phyloP scores from a whole-genome alignment of 371 early-diverging fungal genomes.

The Choanephora cucurbitarum region DNA sequence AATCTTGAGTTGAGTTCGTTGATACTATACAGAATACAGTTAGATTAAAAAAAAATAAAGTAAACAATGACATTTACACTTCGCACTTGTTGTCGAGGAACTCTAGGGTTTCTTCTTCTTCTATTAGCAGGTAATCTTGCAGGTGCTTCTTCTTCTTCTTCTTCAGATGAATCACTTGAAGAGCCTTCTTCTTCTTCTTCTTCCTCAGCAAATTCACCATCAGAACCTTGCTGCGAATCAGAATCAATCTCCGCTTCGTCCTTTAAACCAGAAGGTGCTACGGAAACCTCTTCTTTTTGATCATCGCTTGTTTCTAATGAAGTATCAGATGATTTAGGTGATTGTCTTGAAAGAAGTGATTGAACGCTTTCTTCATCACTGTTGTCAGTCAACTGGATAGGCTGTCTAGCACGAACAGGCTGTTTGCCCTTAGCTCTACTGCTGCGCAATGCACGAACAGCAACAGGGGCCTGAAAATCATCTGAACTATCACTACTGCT shows the following conservation, averaged over 20 bases:
- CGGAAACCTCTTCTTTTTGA: not conserved
- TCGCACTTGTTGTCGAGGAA: not conserved
- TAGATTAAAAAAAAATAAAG: not conserved
- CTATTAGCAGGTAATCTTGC: not conserved
- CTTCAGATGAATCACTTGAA: not conserved
- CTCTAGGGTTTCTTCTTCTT: not conserved
- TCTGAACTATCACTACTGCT: not conserved
- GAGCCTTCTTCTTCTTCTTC: not conserved
- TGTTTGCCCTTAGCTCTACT: not conserved
- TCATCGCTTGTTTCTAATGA: not conserved
- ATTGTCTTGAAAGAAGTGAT: not conserved
- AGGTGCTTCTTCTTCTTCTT: conserved; percentile 2
- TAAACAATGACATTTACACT: conserved; percentile 4
- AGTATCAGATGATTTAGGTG: not conserved
- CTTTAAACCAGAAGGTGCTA: not conserved
- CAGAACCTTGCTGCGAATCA: conserved; percentile 7
- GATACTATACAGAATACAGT: conserved; percentile 20
- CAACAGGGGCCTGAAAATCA: not conserved
- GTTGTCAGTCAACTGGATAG: not conserved
- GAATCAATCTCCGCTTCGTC: conserved; percentile 9
- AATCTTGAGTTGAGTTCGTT: conserved; percentile 31
- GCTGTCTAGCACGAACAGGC: not conserved
- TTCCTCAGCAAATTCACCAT: not conserved
- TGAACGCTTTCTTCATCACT: not conserved
- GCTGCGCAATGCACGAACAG: not conserved